phyloP scores from a whole-genome alignment of 495 filamentous ascomycete species.

The Mytilinidion resinicola region DNA sequence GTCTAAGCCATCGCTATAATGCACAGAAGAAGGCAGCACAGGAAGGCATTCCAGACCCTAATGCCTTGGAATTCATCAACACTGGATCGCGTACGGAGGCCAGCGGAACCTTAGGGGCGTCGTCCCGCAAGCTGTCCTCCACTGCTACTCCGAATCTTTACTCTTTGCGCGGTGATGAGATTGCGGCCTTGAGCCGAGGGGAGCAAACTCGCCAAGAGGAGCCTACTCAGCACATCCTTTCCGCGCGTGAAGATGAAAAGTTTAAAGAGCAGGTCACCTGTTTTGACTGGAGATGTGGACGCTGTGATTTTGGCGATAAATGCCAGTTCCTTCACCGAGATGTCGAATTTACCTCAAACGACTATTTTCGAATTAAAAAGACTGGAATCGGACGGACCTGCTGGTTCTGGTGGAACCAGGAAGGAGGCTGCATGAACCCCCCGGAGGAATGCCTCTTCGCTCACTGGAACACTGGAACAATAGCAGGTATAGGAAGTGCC shows the following conservation, averaged over 20 bases:
- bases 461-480: background rate
- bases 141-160: no score
- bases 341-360: no score
- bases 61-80: slow-evolving; percentile 12
- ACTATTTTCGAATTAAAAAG: background rate
- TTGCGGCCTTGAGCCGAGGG: background rate
- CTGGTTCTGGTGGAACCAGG: slow-evolving; percentile 6
- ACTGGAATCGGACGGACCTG: slow-evolving; percentile 13
- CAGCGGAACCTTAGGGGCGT: background rate
- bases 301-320: slow-evolving; percentile 10
- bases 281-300: slow-evolving; percentile 16
- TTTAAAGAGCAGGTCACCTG: slow-evolving; percentile 22
- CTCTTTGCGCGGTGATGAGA: background rate
- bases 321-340: slow-evolving; percentile 20
- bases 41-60: slow-evolving; percentile 12
- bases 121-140: no score
- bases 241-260: no score
- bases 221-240: background rate
- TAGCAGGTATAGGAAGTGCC: background rate
- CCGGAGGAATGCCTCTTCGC: background rate
- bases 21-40: slow-evolving; percentile 7
- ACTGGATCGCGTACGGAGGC: background rate
- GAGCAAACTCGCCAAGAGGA: background rate
- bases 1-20: background rate
- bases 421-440: slow-evolving; percentile 1